Base-by-base conservation (phyloP, 129 eudicot genomes). In the Rutidosis leptorrhynchoides region DNA sequence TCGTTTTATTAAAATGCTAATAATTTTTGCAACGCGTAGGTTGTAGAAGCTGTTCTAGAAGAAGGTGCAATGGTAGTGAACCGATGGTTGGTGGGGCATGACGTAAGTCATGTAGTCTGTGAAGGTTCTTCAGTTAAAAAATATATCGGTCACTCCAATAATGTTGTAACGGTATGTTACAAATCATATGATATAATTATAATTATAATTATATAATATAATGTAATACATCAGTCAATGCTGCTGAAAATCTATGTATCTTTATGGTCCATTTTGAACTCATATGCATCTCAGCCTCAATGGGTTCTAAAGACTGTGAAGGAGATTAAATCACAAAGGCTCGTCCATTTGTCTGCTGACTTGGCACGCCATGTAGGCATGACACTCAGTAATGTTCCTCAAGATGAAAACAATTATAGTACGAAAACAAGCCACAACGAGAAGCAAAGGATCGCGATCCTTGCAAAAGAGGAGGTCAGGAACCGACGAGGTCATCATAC, bases 261-360 rank as follows among this genome's bases (percentile, higher is more conserved):
- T 14, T 4, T 40, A 45, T 48, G 43, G 37, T 49, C 8, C 25
- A 49, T 7, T 8, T 49, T n/a, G 23, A n/a, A 64, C 59, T 77
- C 30, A 67, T 25, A 24, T 24, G 32, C 61, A 55, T 66, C 66
- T 46, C 89, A 92, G 98, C 99, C 99, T 30, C 64, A 74, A 59
- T 93, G 99, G 99, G 84, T 86, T 77, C 67, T 93, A 73, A 93
- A 84, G 81, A 82, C 80, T 20, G 80, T 78, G 30, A 88, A 80
- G 73, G 90, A 93, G 66, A 81, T 69, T 43, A 74, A 76, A 62
- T 63, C 76, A 69, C 99, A 79, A 76, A 87, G 88, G 73, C 84
- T 89, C 59, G 84, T 86, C 68, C 90, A 80, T 54, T 40, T 93
- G 71, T 93, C 99, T 16, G 81, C 90, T 69, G 99, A 93, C 84